Evolutionary conservation across 1,284 basidiomycete genomes (phyloP).

Genomic region (Cystobasidium slooffiae): DNA sequence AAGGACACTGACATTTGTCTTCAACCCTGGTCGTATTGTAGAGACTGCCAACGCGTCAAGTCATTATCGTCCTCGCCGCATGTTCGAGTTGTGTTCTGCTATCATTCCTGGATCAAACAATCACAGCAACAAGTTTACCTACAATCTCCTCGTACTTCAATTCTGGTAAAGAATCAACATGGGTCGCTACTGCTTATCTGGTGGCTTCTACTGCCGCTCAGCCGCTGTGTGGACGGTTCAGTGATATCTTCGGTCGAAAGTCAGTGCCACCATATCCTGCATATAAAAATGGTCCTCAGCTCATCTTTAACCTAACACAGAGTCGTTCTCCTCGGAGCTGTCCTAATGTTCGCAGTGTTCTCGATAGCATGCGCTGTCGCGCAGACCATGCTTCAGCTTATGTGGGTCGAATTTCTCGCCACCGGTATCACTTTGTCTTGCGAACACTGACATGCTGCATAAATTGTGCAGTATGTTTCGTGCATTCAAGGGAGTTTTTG

Average conservation of each 20-base stretch:
- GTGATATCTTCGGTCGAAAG: constrained; percentile 77
- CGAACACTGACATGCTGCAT: not conserved
- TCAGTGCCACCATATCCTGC: constrained; percentile 51
- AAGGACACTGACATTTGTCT: too few relatives aligned
- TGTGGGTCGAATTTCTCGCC: constrained; percentile 53
- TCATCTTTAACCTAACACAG: not conserved
- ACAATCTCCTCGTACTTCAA: constrained; percentile 71
- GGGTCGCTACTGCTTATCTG: constrained; percentile 71
- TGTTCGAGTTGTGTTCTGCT: constrained; percentile 58
- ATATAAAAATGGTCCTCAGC: not conserved
- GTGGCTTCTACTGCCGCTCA: constrained; percentile 71
- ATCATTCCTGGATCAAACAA: constrained; percentile 66
- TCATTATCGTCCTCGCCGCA: constrained; percentile 65
- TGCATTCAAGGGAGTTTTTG: constrained; percentile 68
- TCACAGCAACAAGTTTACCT: constrained; percentile 64
- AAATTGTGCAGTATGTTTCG: constrained; percentile 63
- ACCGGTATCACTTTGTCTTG: not conserved
- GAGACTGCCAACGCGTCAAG: constrained; percentile 68
- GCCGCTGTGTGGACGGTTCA: constrained; percentile 68
- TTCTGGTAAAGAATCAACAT: constrained; percentile 68
- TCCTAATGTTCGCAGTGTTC: constrained; percentile 64
- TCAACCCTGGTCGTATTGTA: not conserved
- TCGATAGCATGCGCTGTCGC: constrained; percentile 64
- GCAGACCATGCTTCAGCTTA: constrained; percentile 69
- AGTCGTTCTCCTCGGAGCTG: constrained; percentile 62